Evolutionary conservation across 2,329 filamentous ascomycete species (phyloP).

Genomic region (Dactylella cylindrospora): DNA sequence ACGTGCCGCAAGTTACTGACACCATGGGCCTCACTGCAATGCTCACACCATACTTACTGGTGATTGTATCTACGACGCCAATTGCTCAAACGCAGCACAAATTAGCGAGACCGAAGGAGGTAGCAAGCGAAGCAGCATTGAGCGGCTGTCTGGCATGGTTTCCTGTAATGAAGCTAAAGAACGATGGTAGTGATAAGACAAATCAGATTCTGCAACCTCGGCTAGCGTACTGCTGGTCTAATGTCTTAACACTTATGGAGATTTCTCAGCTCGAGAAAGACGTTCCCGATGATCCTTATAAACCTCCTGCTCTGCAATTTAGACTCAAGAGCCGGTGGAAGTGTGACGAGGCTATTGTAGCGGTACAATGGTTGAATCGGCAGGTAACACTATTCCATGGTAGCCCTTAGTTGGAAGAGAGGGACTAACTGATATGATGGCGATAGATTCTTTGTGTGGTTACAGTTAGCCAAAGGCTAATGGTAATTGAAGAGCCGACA

Average conservation of each 20-base stretch:
- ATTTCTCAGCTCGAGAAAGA: conserved; percentile 65
- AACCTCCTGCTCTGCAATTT: conserved; percentile 76
- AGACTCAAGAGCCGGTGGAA: conserved; percentile 83
- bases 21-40: conserved; percentile 88
- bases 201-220: conserved; percentile 77
- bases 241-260: conserved; percentile 90
- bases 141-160: conserved; percentile 97
- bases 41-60: conserved; percentile 89
- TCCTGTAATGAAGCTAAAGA: conserved; percentile 86
- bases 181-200: conserved; percentile 60
- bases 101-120: conserved; percentile 83
- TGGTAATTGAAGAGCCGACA: conserved; percentile 85
- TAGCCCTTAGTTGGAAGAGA: conserved; percentile 10
- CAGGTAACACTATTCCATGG: conserved; percentile 45
- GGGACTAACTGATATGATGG: conserved; percentile 12
- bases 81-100: conserved; percentile 97
- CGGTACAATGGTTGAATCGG: conserved; percentile 89
- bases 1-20: conserved; percentile 85
- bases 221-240: conserved; percentile 97
- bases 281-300: conserved; percentile 68
- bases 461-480: conserved; percentile 88
- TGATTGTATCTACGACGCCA: conserved; percentile 95
- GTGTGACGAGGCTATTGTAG: conserved; percentile 91
- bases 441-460: conserved; percentile 84
- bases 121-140: conserved; percentile 84